Conservation (phyloP, 805 yeast genomes). For the Lachancea lanzarotensis region DNA sequence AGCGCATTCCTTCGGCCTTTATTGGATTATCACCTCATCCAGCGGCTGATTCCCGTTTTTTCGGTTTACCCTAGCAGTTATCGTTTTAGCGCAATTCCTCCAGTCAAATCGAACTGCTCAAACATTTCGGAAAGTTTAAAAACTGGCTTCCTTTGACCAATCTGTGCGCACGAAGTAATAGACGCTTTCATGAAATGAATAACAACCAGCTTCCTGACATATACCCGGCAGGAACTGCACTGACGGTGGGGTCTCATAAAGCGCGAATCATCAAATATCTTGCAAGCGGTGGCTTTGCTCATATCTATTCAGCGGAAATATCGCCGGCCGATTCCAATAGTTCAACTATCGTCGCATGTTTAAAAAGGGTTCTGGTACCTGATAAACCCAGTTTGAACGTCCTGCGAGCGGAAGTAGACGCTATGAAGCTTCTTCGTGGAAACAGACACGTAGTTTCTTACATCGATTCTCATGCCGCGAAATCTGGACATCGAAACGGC, state of each 20-base stretch:
- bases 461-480: conserved; percentile 91
- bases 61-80: too few species aligned
- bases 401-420: conserved; percentile 91
- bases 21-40: too few species aligned
- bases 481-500: conserved; percentile 46
- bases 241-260: conserved; percentile 79
- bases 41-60: too few species aligned
- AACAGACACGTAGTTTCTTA: conserved; percentile 78
- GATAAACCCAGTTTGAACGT: conserved; percentile 76
- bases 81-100: too few species aligned
- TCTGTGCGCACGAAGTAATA: background rate
- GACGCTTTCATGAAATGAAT: conserved; percentile 21
- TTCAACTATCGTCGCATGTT: conserved; percentile 58
- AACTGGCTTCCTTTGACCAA: too few species aligned
- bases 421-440: conserved; percentile 85
- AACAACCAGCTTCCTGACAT: conserved; percentile 54
- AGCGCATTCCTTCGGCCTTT: too few species aligned
- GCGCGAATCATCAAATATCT: conserved; percentile 64
- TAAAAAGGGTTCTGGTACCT: conserved; percentile 94
- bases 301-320: conserved; percentile 75
- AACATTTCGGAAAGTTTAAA: too few species aligned
- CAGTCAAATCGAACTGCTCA: too few species aligned
- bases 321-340: conserved; percentile 49
- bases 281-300: conserved; percentile 94
- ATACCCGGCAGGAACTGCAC: conserved; percentile 66